Evolutionary conservation across 495 filamentous ascomycete genomes (phyloP).

Genomic region (Aspergillus ostianus): DNA sequence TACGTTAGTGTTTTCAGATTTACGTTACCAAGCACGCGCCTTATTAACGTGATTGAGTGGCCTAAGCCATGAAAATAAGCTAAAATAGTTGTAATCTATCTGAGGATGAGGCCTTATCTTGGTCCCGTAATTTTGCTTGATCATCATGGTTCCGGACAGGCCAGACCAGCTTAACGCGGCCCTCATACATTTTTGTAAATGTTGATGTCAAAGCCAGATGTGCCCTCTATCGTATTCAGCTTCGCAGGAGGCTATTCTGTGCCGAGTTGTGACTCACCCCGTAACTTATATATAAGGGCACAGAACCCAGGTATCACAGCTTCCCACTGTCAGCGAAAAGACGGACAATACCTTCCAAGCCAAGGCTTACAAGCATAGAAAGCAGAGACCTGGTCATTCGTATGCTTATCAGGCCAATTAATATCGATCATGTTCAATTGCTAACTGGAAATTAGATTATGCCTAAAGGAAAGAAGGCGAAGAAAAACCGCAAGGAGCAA

Average conservation of each 20-base stretch:
- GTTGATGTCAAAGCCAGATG: neutral
- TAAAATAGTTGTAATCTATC: conserved; percentile 4
- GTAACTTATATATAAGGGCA: conserved; percentile 1
- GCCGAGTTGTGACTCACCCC: neutral
- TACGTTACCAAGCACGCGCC: neutral
- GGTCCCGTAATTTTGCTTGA: conserved; percentile 2
- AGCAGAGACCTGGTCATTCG: neutral
- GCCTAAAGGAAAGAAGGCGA: neutral
- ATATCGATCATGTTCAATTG: neutral
- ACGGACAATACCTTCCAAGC: neutral
- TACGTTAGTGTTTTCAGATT: conserved; percentile 1
- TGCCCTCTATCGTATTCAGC: neutral
- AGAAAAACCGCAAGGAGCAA: conserved; percentile 2
- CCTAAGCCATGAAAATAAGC: conserved; percentile 1
- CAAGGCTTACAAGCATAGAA: neutral
- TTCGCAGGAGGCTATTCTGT: neutral
- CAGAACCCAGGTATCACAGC: neutral
- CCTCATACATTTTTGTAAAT: neutral
- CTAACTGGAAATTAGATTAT: conserved; percentile 4
- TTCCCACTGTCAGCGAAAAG: neutral
- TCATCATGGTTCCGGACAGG: conserved; percentile 1
- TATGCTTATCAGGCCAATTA: neutral
- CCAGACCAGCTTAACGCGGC: neutral
- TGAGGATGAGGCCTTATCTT: conserved; percentile 1
- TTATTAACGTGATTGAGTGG: neutral